Percentiles rank a stretch among this genome's conserved stretches.
Conservation (phyloP, 208 protist genomes). For the Leishmania guyanensis region DNA sequence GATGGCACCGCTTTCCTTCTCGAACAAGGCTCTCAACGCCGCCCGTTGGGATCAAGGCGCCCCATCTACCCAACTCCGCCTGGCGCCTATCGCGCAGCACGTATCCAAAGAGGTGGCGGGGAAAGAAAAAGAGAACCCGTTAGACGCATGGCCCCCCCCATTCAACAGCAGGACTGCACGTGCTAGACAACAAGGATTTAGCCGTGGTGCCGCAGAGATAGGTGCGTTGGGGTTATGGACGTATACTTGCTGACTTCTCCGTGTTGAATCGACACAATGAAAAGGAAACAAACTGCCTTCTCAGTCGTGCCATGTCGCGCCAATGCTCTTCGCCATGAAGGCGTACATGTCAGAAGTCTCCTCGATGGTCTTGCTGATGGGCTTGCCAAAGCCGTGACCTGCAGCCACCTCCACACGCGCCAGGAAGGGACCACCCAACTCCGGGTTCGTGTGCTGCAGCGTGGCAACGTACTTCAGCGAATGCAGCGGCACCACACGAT, state of each 20-base stretch:
- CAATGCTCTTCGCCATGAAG: slow-evolving; percentile 90
- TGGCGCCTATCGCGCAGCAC: not conserved
- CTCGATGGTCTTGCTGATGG: slow-evolving; percentile 85
- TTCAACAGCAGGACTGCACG: not conserved
- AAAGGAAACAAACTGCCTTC: no score
- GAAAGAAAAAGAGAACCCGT: not conserved
- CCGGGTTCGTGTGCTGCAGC: slow-evolving; percentile 90
- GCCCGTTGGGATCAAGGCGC: not conserved
- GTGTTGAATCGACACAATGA: not conserved
- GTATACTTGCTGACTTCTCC: not conserved
- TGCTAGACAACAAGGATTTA: not conserved
- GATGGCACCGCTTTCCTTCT: not conserved
- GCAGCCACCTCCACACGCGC: slow-evolving; percentile 84
- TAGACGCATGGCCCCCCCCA: not conserved
- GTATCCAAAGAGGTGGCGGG: not conserved
- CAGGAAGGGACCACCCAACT: slow-evolving; percentile 75
- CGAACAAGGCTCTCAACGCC: not conserved
- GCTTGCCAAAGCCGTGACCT: slow-evolving; percentile 93
- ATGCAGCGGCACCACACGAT: slow-evolving; percentile 96
- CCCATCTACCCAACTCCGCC: not conserved
- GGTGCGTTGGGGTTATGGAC: not conserved
- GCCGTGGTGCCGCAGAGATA: not conserved
- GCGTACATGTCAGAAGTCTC: slow-evolving; percentile 92
- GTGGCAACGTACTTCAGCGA: slow-evolving; percentile 95
- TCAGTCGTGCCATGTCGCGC: slow-evolving; percentile 63